These are phyloP conservation scores for Fusarium mundagurra DNA, from an alignment of 2,329 filamentous ascomycete genomes.

Conservation along the genomic window DNA sequence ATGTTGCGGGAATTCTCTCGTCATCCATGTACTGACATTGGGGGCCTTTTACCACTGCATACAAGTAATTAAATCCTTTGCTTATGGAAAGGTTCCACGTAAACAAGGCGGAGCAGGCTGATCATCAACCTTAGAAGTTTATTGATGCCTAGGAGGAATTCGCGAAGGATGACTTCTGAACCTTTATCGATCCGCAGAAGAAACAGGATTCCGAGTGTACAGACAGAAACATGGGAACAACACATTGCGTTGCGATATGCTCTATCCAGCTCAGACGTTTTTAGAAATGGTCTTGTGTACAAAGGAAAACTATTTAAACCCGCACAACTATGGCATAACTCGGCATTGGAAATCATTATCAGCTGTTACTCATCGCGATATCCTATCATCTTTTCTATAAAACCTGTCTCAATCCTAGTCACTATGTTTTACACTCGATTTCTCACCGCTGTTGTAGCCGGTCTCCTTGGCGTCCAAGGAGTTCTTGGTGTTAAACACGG, in stretches of 20 bases:
- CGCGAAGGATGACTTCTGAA: background rate
- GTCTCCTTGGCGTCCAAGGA: background rate
- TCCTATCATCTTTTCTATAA: accelerated
- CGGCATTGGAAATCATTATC: background rate
- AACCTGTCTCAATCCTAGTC: background rate
- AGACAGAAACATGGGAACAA: background rate
- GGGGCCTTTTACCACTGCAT: background rate
- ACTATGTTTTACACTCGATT: background rate
- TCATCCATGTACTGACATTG: background rate
- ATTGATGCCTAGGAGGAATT: background rate
- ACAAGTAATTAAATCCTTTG: background rate
- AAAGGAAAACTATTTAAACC: accelerated
- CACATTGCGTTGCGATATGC: background rate
- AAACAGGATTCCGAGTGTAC: background rate
- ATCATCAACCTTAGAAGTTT: background rate
- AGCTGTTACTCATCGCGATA: accelerated
- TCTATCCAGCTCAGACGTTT: accelerated
- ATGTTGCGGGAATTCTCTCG: background rate
- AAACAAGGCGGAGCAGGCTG: background rate
- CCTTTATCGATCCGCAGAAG: background rate
- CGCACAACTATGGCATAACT: background rate
- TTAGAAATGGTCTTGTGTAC: accelerated
- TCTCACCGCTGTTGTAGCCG: background rate
- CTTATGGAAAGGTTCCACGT: background rate
- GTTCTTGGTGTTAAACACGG: background rate